Evolutionary conservation across 2,329 filamentous ascomycete genomes (phyloP), one percentile per base, ranked within the genome.

Genomic region (Alternaria gansuensis): DNA sequence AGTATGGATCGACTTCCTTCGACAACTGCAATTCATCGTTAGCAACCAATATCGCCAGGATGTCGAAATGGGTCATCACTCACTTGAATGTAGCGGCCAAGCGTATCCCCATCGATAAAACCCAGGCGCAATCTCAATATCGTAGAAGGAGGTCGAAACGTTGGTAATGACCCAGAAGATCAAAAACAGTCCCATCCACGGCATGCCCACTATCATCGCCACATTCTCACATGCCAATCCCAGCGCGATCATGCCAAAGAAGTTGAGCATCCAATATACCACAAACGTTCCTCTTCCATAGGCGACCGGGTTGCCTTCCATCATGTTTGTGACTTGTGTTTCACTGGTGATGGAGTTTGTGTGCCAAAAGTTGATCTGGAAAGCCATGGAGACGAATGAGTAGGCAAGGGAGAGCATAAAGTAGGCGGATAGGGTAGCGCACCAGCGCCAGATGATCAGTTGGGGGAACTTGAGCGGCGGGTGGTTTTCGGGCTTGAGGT

Each of bases 111-210:
- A 90, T 2, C 75, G 70, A 69, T 86, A 90, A 67, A 90, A 89
- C 0, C 73, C 77, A 0, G 85, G 83, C 2, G 84, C 82, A 24
- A 90, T 76, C 26, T 86, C 84, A 41, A 89, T 77, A 4, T 84
- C 76, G 70, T 89, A 86, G 65, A 90, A 88, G 0, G 81, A 77
- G 0, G 85, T 88, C 0, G 82, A 78, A 0, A 89, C 85, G 66
- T 90, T 90, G 6, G 85, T 83, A 55, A 90, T 87, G 40, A 89
- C 85, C 87, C 86, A 88, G 66, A 88, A 89, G 55, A 89, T 88
- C 2, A 90, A 75, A 82, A 87, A 90, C 0, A 88, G 71, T 0
- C 85, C 82, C 51, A 81, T 84, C 86, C 86, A 89, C 0, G 85
- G 87, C 65, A 84, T 79, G 0, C 85, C 86, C 4, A 89, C 77